Conservation (phyloP, 805 yeast genomes). For the Candida suzukii region DNA sequence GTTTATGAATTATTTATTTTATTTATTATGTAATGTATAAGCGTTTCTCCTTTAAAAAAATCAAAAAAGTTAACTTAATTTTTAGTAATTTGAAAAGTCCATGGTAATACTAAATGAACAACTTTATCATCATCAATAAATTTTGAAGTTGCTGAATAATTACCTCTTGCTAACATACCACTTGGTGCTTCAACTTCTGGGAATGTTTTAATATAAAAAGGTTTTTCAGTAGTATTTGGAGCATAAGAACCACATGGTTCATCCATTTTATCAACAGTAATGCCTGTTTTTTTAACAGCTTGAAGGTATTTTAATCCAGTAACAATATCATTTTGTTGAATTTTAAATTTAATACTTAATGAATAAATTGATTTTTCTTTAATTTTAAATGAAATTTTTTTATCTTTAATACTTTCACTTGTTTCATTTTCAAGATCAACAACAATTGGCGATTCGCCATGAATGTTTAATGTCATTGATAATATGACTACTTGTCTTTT, state of each 20-base stretch:
- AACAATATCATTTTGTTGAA: slow-evolving; percentile 69
- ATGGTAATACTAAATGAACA: slow-evolving; percentile 66
- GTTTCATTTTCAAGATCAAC: slow-evolving; percentile 63
- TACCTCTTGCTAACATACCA: slow-evolving; percentile 84
- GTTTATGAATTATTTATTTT: neutral
- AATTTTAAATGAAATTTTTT: slow-evolving; percentile 60
- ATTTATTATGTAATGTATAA: neutral
- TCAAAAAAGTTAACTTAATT: no score
- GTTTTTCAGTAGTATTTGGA: slow-evolving; percentile 77
- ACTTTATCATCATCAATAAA: slow-evolving; percentile 83
- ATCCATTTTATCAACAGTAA: slow-evolving; percentile 77
- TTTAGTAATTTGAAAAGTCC: slow-evolving; percentile 82
- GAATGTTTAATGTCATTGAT: slow-evolving; percentile 65
- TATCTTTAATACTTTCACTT: slow-evolving; percentile 42
- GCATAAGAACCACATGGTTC: slow-evolving; percentile 90
- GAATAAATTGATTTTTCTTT: slow-evolving; percentile 74
- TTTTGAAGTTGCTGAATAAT: slow-evolving; percentile 72
- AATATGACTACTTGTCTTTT: slow-evolving; percentile 70
- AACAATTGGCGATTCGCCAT: slow-evolving; percentile 61
- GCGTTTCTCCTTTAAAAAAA: no score
- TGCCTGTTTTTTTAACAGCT: slow-evolving; percentile 79
- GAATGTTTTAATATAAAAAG: slow-evolving; percentile 61
- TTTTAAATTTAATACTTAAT: slow-evolving; percentile 67
- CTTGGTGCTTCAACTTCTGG: slow-evolving; percentile 87
- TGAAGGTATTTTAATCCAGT: slow-evolving; percentile 87